Base-by-base conservation (phyloP, 257 asterid species). In the Nyctanthes arbortristis region DNA sequence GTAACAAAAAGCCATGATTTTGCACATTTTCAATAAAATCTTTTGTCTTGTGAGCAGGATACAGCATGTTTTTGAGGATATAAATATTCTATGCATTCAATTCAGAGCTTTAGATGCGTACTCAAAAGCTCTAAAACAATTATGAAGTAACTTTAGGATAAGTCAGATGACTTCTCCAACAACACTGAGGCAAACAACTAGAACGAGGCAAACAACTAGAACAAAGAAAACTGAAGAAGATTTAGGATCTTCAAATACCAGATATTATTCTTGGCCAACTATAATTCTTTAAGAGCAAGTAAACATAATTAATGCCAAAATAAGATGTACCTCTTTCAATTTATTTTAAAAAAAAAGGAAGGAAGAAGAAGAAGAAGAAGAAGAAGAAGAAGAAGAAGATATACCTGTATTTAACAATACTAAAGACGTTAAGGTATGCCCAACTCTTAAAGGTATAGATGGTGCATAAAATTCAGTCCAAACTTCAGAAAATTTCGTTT, bases 1-100 rank as follows among this genome's bases (percentile, higher is more conserved):
- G 96, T 81, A 69, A 56, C 58, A 14, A 43, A 43, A 33, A 65
- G 60, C 35, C 59, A 58, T 9, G 1, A 39, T 69, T 71, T 28
- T 29, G 12, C 22, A 22, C 22, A 24, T 52, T 22, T 52, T 52
- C 59, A 52, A 52, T 52, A 20, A 18, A 22, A 52, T 52, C 30
- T 52, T 16, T 31, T 12, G 14, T n/a, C 29, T 52, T 52, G n/a
- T 24, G 59, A 52, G 31, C 6, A 52, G 10, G 10, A n/a, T 4
- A 10, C 22, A 45, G 6, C 3, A n/a, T 14, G n/a, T 43, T 43
- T 43, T 43, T 22, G 1, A 45, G 11, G 10, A 52, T 20, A 52
- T 52, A 24, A 52, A 52, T 24, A 22, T 22, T 8, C 14, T 10
- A 29, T 7, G 16, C 58, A 52, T 20, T 25, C n/a, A n/a, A n/a